Conservation (phyloP, 2,329 filamentous ascomycete genomes). For the Paradendryphiella salina region DNA sequence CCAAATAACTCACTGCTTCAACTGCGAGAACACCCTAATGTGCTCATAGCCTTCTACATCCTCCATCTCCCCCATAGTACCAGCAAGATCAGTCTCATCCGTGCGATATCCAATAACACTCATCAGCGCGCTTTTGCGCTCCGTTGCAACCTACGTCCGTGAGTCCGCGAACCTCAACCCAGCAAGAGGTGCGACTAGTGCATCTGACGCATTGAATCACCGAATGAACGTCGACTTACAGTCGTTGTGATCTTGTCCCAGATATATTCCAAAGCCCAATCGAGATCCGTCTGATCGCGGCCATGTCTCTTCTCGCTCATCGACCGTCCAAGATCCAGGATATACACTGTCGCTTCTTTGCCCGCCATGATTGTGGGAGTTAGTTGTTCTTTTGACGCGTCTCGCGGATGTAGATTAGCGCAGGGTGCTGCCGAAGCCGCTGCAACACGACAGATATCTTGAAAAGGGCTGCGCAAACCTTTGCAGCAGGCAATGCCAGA, state of each 20-base stretch:
- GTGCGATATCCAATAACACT: conserved; percentile 86
- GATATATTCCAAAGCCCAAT: conserved; percentile 87
- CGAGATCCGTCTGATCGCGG: conserved; percentile 76
- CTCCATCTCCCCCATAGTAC: conserved; percentile 62
- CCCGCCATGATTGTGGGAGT: conserved; percentile 69
- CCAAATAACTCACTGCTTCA: conserved; percentile 60
- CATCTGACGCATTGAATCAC: conserved; percentile 23
- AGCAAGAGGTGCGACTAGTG: neutral
- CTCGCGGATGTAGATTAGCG: neutral
- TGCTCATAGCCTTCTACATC: conserved; percentile 74
- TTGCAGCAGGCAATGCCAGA: neutral
- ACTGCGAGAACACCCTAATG: conserved; percentile 70
- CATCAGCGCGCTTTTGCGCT: conserved; percentile 72
- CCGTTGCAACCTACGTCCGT: conserved; percentile 58
- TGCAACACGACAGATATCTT: neutral
- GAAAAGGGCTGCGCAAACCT: neutral
- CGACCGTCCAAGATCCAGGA: conserved; percentile 84
- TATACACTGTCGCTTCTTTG: conserved; percentile 91
- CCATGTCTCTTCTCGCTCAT: conserved; percentile 75
- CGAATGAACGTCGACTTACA: conserved; percentile 54
- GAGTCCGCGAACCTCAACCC: neutral
- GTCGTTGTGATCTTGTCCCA: conserved; percentile 89
- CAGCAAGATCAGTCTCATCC: conserved; percentile 53
- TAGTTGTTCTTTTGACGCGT: conserved; percentile 1
- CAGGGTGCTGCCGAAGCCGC: neutral